phyloP scores from a whole-genome alignment of 78 protist genomes.

The Pigoraptor vietnamica region DNA sequence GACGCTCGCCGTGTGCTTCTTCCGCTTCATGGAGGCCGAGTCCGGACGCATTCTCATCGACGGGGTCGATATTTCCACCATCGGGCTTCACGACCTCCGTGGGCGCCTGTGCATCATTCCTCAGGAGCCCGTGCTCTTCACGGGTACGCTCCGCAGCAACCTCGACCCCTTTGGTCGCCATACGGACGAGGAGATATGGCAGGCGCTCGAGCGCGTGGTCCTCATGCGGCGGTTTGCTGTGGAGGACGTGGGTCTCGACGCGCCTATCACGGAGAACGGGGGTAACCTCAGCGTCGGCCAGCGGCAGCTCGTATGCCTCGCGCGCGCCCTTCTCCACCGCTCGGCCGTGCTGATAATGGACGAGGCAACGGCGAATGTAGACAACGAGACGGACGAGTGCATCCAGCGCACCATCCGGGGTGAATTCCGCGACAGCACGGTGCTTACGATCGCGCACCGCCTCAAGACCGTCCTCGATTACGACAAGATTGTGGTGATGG shows the following conservation, averaged over 20 bases:
- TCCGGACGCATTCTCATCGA: conserved; percentile 70
- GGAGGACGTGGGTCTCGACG: neutral
- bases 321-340: conserved; percentile 66
- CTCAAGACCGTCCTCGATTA: conserved; percentile 14
- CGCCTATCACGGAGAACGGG: conserved; percentile 34
- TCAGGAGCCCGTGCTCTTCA: conserved; percentile 72
- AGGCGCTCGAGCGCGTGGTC: conserved; percentile 25
- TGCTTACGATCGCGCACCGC: conserved; percentile 67
- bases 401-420: conserved; percentile 18
- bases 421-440: conserved; percentile 55
- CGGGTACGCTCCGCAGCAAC: conserved; percentile 78
- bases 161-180: conserved; percentile 71
- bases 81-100: conserved; percentile 61
- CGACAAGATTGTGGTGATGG: conserved; percentile 45
- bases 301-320: conserved; percentile 85
- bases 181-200: conserved; percentile 59
- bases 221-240: neutral
- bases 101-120: conserved; percentile 70
- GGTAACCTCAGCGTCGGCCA: conserved; percentile 73
- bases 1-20: conserved; percentile 61
- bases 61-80: conserved; percentile 32
- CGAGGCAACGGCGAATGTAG: conserved; percentile 88
- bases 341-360: conserved; percentile 66
- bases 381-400: conserved; percentile 46
- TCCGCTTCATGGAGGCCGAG: conserved; percentile 65